A percentile compares a stretch with the other conserved stretches of the same genome.
These are phyloP conservation scores for Helminthosporium solani DNA, from an alignment of 2,329 filamentous ascomycete species.

Conservation along the genomic window DNA sequence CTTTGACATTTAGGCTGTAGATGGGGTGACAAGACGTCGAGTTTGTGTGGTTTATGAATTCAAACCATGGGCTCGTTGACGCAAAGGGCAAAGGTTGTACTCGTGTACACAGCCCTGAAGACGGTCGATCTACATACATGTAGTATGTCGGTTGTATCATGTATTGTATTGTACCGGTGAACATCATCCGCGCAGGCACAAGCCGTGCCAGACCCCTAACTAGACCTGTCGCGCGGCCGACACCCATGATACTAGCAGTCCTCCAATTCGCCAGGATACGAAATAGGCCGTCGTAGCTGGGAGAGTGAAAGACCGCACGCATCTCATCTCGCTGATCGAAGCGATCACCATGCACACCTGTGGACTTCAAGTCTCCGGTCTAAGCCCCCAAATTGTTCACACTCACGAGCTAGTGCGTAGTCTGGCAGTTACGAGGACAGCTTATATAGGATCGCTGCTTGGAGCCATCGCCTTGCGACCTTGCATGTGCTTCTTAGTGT, in stretches of 20 bases:
- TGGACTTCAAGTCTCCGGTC: constrained; percentile 28
- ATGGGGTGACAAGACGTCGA: neutral
- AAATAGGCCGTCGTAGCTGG: constrained; percentile 35
- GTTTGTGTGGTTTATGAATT: neutral
- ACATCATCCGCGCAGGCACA: constrained; percentile 9
- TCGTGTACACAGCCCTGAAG: constrained; percentile 21
- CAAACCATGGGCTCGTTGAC: constrained; percentile 27
- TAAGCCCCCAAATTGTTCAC: constrained; percentile 31
- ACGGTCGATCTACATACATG: no score
- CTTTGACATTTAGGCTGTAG: neutral
- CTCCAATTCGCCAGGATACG: constrained; percentile 24
- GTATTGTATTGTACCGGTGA: constrained; percentile 39
- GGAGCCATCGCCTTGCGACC: constrained; percentile 19
- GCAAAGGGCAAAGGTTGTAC: constrained; percentile 5
- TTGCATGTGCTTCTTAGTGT: constrained; percentile 13
- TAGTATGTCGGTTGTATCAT: constrained; percentile 21
- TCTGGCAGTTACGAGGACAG: constrained; percentile 6
- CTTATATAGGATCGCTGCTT: constrained; percentile 35
- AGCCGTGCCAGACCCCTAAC: constrained; percentile 14
- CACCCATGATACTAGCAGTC: constrained; percentile 8
- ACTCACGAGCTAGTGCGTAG: constrained; percentile 16
- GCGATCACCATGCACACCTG: constrained; percentile 18
- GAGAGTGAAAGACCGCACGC: constrained; percentile 11
- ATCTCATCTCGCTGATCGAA: constrained; percentile 27
- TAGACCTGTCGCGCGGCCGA: constrained; percentile 12